These are phyloP conservation scores for Leccinum ochraceum DNA, from an alignment of 768 basidiomycete genomes.

Conservation along the genomic window DNA sequence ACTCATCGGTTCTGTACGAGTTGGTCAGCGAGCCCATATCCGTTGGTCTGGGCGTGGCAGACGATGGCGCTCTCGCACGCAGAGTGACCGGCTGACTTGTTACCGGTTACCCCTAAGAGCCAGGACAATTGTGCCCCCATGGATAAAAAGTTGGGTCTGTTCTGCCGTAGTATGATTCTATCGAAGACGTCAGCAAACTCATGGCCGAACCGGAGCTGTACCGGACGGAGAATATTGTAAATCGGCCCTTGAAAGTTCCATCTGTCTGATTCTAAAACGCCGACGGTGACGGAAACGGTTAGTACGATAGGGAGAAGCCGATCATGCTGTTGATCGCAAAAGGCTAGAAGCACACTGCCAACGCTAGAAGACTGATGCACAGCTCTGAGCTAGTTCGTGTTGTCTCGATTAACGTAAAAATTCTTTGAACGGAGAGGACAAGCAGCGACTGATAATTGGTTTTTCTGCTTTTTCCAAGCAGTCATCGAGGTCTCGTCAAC, in stretches of 20 bases:
- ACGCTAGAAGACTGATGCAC: constrained; percentile 21
- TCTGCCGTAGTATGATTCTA: constrained; percentile 47
- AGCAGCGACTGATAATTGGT: background rate
- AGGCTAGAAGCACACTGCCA: constrained; percentile 20
- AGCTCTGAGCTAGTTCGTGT: background rate
- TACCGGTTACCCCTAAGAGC: constrained; percentile 25
- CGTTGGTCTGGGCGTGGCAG: constrained; percentile 55
- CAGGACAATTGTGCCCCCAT: constrained; percentile 40
- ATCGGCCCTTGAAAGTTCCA: constrained; percentile 16
- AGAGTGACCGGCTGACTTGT: too few species aligned
- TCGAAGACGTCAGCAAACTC: constrained; percentile 44
- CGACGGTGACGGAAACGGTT: background rate
- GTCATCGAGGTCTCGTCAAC: background rate
- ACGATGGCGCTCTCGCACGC: constrained; percentile 16
- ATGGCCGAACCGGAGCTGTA: constrained; percentile 43
- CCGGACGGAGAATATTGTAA: constrained; percentile 42
- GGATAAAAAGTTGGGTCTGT: constrained; percentile 60
- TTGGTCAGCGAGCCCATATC: background rate
- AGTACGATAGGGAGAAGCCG: constrained; percentile 62
- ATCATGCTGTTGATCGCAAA: constrained; percentile 41
- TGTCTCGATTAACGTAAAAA: background rate
- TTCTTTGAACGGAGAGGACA: background rate
- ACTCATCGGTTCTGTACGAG: background rate
- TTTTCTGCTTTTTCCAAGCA: background rate
- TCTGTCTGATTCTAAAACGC: background rate